Percentiles rank a stretch among this genome's conserved stretches.
These are phyloP conservation scores for Mucor piriformis DNA, from an alignment of 371 early-diverging fungal genomes.

Conservation along the genomic window DNA sequence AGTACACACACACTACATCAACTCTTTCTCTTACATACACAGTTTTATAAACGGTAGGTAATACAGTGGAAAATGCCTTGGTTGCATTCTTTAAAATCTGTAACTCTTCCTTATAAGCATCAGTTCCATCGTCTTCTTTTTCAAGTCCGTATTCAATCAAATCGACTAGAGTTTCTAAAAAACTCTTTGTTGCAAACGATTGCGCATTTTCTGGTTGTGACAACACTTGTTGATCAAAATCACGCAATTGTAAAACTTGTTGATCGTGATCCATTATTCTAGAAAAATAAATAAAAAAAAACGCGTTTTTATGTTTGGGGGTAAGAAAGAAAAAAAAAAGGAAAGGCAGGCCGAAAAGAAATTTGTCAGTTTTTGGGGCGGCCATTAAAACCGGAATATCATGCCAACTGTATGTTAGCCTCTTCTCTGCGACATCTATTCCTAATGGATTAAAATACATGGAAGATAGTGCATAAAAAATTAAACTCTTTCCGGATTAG, in stretches of 20 bases:
- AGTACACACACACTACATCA: no score
- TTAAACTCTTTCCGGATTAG: no score
- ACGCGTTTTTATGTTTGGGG: no score
- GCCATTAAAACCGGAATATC: no score
- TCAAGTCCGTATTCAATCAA: constrained; percentile 24
- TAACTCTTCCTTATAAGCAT: constrained; percentile 29
- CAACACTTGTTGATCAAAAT: constrained; percentile 40
- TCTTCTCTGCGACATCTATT: no score
- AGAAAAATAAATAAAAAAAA: no score
- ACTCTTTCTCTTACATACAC: constrained; percentile 9
- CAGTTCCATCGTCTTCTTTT: constrained; percentile 24
- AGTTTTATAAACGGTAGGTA: constrained; percentile 32
- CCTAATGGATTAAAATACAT: no score
- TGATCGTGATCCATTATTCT: constrained; percentile 25
- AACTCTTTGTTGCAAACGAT: constrained; percentile 46
- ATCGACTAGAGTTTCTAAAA: constrained; percentile 33
- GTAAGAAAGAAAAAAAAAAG: not conserved
- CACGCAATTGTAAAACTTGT: constrained; percentile 35
- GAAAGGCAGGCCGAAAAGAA: not conserved
- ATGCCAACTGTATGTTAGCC: no score
- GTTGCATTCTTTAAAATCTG: constrained; percentile 41
- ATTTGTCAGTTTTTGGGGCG: no score
- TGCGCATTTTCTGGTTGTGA: constrained; percentile 23
- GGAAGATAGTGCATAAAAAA: no score
- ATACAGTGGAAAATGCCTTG: constrained; percentile 44